Evolutionary conservation across 1,284 basidiomycete species (phyloP), one percentile per base, ranked within the genome.

Genomic region (Phenoliferia sp.): DNA sequence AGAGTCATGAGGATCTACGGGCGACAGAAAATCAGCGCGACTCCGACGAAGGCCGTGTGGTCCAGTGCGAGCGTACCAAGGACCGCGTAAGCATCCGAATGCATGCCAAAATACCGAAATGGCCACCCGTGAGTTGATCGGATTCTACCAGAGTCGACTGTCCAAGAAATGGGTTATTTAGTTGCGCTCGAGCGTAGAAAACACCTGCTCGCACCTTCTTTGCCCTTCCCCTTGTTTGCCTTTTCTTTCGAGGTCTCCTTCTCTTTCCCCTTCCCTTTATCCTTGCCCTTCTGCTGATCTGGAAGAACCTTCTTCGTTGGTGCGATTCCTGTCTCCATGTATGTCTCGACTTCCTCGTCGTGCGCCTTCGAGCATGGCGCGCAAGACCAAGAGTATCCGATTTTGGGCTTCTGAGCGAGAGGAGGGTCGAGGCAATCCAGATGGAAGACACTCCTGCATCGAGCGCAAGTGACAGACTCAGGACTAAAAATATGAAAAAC

Each of bases 321-420:
- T 3, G 61, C 62, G 6, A 63, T 31, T 1, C 70, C 74, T 17
- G 58, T 39, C 62, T 72, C 72, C 59, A 31, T 28, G 34, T 59
- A 57, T 1, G 39, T 52, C 56, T 91, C 90, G 35, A 94, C 90
- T 76, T 92, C 88, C 75, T 93, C 89, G 74, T 92, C 92, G 76
- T 95, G 90, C 74, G 87, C 85, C 61, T 87, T 85, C 3, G 93
- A 91, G 79, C 95, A 98, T 0, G 92, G 90, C 0, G 91, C 91
- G 76, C 96, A 99, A 4, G 92, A 93, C 95, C 95, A 99, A 36
- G 92, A 93, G 80, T 97, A 98, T 31, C 96, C 96, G 72, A 94
- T 88, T 26, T 94, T 92, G 2, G 95, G 96, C 79, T 98, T 98
- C 3, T 90, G 89, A n/a, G 85, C 81, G n/a, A 99, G 83, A 2